Conservation (phyloP, 129 eudicot species). For the Artemisia annua region DNA sequence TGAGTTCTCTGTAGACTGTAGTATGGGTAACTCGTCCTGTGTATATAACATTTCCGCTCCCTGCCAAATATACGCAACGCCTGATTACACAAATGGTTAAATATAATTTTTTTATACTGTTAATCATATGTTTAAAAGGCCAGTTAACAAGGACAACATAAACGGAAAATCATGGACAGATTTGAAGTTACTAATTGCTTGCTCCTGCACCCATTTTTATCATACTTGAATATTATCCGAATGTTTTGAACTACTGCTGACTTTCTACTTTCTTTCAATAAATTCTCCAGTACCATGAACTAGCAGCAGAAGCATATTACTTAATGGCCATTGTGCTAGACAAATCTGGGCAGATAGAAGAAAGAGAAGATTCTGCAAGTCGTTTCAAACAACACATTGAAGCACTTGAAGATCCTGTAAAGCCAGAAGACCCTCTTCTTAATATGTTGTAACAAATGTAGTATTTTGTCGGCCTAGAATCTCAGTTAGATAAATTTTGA, state of each 20-base stretch:
- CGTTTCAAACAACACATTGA: conserved; percentile 59
- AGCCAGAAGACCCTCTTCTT: conserved; percentile 42
- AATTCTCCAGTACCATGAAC: conserved; percentile 75
- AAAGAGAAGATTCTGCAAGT: conserved; percentile 74
- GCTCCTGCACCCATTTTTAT: too few relatives aligned
- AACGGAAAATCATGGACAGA: too few relatives aligned
- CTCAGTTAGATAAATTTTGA: background rate
- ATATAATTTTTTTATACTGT: too few relatives aligned
- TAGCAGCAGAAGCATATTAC: conserved; percentile 91
- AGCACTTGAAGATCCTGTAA: conserved; percentile 60
- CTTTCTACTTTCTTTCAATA: background rate
- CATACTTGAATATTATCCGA: too few relatives aligned
- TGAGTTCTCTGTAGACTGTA: too few relatives aligned
- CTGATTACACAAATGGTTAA: too few relatives aligned
- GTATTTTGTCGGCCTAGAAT: background rate
- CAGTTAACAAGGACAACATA: too few relatives aligned
- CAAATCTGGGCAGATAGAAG: conserved; percentile 57
- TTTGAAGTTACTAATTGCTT: too few relatives aligned
- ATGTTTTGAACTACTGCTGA: background rate
- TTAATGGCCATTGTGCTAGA: conserved; percentile 78
- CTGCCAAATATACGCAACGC: too few relatives aligned
- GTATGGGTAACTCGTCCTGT: too few relatives aligned
- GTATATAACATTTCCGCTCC: too few relatives aligned
- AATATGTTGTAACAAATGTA: conserved; percentile 28
- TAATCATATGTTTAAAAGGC: too few relatives aligned